phyloP scores from a whole-genome alignment of 306 rosid species.

The Fragaria iinumae region DNA sequence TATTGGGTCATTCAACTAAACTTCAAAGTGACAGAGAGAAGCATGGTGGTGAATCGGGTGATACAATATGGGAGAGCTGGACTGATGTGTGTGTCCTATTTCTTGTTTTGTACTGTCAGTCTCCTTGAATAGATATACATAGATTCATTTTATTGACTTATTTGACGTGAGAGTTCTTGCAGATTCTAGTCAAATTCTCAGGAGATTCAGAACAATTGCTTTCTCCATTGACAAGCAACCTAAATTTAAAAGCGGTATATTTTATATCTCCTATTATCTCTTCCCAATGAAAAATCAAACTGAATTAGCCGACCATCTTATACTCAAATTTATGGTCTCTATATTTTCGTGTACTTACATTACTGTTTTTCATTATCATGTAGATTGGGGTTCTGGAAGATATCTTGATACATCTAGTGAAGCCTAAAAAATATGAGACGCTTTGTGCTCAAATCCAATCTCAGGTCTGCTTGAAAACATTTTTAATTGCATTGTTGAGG shows the following conservation, averaged over 20 bases:
- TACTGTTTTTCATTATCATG: conserved; percentile 14
- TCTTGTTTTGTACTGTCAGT: conserved; percentile 9
- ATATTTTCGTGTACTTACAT: conserved; percentile 11
- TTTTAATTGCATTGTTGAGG: conserved; percentile 13
- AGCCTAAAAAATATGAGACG: conserved; percentile 53
- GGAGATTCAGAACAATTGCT: conserved; percentile 49
- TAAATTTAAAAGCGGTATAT: conserved; percentile 58
- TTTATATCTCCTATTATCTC: background rate
- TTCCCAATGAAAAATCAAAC: background rate
- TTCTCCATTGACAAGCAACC: conserved; percentile 50
- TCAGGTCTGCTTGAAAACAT: conserved; percentile 57
- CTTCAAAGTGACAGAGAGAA: conserved; percentile 35
- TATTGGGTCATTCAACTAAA: conserved; percentile 28
- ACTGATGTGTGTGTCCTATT: conserved; percentile 54
- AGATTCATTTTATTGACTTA: background rate
- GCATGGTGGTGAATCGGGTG: conserved; percentile 26
- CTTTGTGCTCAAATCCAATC: conserved; percentile 63
- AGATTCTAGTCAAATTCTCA: conserved; percentile 54
- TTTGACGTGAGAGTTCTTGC: conserved; percentile 35
- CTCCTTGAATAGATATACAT: conserved; percentile 8
- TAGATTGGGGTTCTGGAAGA: conserved; percentile 74
- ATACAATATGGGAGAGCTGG: conserved; percentile 41
- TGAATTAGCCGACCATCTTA: conserved; percentile 16
- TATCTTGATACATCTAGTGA: conserved; percentile 48
- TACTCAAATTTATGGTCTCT: conserved; percentile 3